Evolutionary conservation across 805 yeast species (phyloP), one percentile per base, ranked within the genome.

Genomic region (Ogataea neopini): DNA sequence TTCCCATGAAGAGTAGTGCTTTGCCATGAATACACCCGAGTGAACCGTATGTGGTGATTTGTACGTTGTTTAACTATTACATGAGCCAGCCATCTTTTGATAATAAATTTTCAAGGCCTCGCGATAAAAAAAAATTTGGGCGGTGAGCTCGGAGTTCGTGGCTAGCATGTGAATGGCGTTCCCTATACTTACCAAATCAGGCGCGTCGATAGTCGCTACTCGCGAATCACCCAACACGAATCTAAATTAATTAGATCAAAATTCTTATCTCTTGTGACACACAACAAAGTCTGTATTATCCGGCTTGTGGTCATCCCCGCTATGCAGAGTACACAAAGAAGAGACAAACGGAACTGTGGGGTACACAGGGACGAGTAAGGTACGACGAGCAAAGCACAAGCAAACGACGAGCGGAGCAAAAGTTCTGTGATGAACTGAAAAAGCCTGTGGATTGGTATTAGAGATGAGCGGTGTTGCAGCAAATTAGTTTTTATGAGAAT

Each of bases 41-140:
- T n/a, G n/a, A n/a, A n/a, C n/a, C n/a, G n/a, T n/a, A n/a, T n/a
- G n/a, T n/a, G n/a, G n/a, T n/a, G n/a, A n/a, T n/a, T n/a, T n/a
- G n/a, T n/a, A n/a, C n/a, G n/a, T n/a, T n/a, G n/a, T n/a, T n/a
- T n/a, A n/a, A n/a, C n/a, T n/a, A n/a, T n/a, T n/a, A n/a, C n/a
- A n/a, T 20, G 19, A 8, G n/a, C 40, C 40, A 36, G 40, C 40
- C 40, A 36, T 22, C 40, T 36, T 36, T 34, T 34, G 11, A 7
- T 17, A 10, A 28, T 10, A 4, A 28, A 28, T 14, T 34, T 34
- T 34, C 6, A 5, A 17, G 11, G 25, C 11, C 36, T 17, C 42
- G 32, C 32, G 42, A 15, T 15, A 8, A 26, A 8, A 20, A 36
- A 13, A 26, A 26, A 3, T 15, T 38, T 39, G 26, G 29, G 30